Percentiles rank a stretch among this genome's conserved stretches.
Conservation (phyloP, 352 stramenopile genomes). For the Pythium myriotylum region DNA sequence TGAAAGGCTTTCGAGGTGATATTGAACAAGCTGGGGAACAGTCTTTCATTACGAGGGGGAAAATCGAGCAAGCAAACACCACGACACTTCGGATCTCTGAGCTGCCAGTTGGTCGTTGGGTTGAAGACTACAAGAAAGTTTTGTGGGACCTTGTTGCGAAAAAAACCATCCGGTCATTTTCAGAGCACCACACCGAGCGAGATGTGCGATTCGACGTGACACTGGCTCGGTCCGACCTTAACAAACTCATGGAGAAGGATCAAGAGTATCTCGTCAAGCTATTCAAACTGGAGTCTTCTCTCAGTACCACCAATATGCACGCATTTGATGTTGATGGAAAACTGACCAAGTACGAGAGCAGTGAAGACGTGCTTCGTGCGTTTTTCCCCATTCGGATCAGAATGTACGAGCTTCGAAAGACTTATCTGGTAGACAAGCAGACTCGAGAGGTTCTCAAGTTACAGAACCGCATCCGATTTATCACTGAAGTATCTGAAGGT, state of each 20-base stretch:
- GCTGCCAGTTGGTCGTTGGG: conserved; percentile 97
- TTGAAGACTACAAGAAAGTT: conserved; percentile 98
- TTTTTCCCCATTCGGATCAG: conserved; percentile 95
- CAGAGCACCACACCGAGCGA: conserved; percentile 97
- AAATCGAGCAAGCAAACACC: conserved; percentile 81
- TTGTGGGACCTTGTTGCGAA: conserved; percentile 93
- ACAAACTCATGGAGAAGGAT: conserved; percentile 63
- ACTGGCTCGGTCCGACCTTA: conserved; percentile 76
- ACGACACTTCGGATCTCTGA: conserved; percentile 97
- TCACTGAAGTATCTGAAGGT: conserved; percentile 94
- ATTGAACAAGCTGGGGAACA: conserved; percentile 76
- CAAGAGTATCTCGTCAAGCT: conserved; percentile 70
- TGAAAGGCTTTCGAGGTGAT: conserved; percentile 94
- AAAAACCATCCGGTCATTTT: conserved; percentile 89
- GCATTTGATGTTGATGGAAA: conserved; percentile 93
- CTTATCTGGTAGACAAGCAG: conserved; percentile 81
- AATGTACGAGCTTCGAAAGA: conserved; percentile 87
- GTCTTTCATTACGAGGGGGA: conserved; percentile 76
- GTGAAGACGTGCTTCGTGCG: conserved; percentile 90
- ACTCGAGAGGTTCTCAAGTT: conserved; percentile 88
- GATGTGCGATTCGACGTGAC: conserved; percentile 84
- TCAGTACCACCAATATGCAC: conserved; percentile 98
- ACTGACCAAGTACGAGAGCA: conserved; percentile 92
- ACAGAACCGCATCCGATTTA: conserved; percentile 97
- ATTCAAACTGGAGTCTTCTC: conserved; percentile 94